Evolutionary conservation across 2,329 filamentous ascomycete species (phyloP).

Genomic region (Colletotrichum destructivum): DNA sequence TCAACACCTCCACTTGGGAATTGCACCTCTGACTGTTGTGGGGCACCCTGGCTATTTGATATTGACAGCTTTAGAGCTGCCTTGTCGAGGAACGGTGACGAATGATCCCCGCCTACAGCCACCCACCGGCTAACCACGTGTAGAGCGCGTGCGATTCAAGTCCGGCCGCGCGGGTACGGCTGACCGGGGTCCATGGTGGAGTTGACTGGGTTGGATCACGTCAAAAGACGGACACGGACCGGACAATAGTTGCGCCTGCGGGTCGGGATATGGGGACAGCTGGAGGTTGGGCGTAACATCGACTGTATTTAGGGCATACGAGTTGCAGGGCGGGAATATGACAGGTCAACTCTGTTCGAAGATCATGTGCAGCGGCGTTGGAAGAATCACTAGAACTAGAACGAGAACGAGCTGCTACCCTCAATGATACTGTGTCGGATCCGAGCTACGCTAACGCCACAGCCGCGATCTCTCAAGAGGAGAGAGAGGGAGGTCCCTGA

Average conservation of each 20-base stretch:
- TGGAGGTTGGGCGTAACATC: neutral
- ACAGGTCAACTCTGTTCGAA: neutral
- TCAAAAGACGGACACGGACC: neutral
- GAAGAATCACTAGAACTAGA: no score
- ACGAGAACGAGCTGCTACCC: neutral
- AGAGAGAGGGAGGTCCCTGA: slow-evolving; percentile 22
- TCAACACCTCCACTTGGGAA: slow-evolving; percentile 19
- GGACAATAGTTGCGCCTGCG: no score
- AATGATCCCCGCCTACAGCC: neutral
- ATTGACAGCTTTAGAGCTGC: neutral
- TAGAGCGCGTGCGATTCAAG: slow-evolving; percentile 18
- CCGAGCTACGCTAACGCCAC: slow-evolving; percentile 8
- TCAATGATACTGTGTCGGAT: neutral
- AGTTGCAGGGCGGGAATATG: neutral
- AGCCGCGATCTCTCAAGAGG: slow-evolving; percentile 10
- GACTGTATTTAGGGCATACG: no score
- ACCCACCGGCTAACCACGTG: slow-evolving; percentile 27
- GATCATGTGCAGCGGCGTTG: neutral
- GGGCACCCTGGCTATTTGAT: neutral
- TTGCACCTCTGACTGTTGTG: neutral
- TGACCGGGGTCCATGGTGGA: slow-evolving; percentile 4
- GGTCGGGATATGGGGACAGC: neutral
- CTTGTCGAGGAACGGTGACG: neutral
- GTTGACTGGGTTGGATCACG: neutral
- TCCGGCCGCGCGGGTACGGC: slow-evolving; percentile 5